Base-by-base conservation (phyloP, 768 basidiomycete species). In the Mycena venus region DNA sequence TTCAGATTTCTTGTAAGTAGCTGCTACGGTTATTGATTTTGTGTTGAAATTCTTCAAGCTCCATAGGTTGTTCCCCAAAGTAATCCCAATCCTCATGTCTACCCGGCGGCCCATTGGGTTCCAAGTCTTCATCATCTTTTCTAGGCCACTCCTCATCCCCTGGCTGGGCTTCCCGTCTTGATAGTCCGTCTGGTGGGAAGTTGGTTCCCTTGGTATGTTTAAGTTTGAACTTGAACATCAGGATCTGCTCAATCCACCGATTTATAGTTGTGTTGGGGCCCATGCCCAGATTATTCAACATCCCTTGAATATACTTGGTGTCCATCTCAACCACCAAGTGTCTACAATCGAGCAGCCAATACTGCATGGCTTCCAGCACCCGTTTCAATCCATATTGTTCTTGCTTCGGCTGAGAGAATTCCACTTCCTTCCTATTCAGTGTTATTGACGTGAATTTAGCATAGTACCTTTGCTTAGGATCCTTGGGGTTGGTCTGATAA, bases 341-440 rank as follows among this genome's bases (percentile, higher is more conserved):
- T 10, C 80, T 55, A 0, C 74, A 72, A 1, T 81, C 80, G 0
- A 79, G 75, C 7, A 83, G 32, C 72, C 73, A 78, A 17, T 78
- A 74, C 21, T 75, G 59, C 55, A 74, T 65, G 0, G 67, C 75
- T 14, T 77, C 64, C 0, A 85, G 53, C 0, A 80, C 81, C 17
- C 75, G 70, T 27, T 77, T 84, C 0, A 88, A 56, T 0, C 87
- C 84, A 60, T 82, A 88, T 0, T 88, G 64, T 73, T 89, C 86
- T 0, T 82, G 34, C 55, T 89, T 89, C 0, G 85, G 80, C 55
- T 87, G 86, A 1, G 84, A 85, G 69, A 82, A 86, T 0, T 78
- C 32, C 2, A 78, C 68, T 74, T 86, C 0, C 68, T 74, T 86
- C 0, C 82, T 80, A 40, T 85, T 86, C 29, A 87, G 78, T 0